Evolutionary conservation across 2,329 filamentous ascomycete genomes (phyloP).

Genomic region (Calonectria hawksworthii): DNA sequence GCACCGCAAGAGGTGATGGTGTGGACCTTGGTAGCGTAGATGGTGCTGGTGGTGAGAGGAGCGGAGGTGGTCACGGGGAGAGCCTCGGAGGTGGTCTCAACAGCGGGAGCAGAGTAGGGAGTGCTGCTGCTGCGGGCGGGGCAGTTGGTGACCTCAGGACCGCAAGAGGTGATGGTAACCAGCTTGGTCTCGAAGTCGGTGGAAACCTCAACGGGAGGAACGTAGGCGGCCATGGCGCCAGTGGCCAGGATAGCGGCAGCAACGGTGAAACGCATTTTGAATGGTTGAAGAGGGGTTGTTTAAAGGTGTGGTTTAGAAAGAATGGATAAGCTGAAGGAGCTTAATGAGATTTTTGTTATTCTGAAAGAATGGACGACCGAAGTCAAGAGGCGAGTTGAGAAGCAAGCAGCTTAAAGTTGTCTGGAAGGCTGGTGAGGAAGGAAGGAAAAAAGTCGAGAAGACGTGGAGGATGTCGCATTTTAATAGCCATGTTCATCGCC

Average conservation of each 20-base stretch:
- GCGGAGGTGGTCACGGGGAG: conserved; percentile 41
- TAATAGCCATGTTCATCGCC: conserved; percentile 57
- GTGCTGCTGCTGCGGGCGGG: conserved; percentile 35
- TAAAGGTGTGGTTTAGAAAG: conserved; percentile 37
- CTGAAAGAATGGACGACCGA: conserved; percentile 71
- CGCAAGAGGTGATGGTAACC: conserved; percentile 74
- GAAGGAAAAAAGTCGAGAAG: conserved; percentile 44
- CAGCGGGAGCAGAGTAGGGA: conserved; percentile 47
- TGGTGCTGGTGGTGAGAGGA: conserved; percentile 64
- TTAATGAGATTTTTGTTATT: conserved; percentile 47
- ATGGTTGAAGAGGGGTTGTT: conserved; percentile 46
- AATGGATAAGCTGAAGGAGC: conserved; percentile 44
- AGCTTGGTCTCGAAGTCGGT: conserved; percentile 71
- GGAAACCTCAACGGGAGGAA: conserved; percentile 50
- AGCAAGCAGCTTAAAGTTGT: conserved; percentile 55
- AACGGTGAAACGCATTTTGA: conserved; percentile 75
- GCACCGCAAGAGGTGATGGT: conserved; percentile 74
- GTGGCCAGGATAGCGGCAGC: conserved; percentile 63
- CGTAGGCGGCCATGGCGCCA: conserved; percentile 47
- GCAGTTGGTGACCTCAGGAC: conserved; percentile 47
- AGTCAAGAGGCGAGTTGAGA: conserved; percentile 62
- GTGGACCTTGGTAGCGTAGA: conserved; percentile 71
- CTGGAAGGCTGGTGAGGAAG: conserved; percentile 59
- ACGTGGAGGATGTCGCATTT: conserved; percentile 58
- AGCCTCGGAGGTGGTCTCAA: conserved; percentile 51